Evolutionary conservation across 345 rosid species (phyloP), one percentile per base, ranked within the genome.

Genomic region (Adansonia digitata): DNA sequence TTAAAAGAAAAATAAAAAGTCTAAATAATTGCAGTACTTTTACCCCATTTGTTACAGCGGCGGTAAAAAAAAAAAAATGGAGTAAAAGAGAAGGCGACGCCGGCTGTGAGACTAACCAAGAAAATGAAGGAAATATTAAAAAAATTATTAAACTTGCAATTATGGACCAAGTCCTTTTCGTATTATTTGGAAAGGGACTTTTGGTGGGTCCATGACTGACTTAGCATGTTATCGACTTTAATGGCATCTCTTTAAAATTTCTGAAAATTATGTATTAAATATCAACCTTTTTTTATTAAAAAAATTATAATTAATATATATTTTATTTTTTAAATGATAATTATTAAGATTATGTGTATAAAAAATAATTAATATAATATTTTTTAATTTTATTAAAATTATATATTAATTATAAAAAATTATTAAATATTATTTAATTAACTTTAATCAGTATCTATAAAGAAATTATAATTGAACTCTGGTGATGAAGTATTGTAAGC

Each of bases 51-150:
- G 17, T 64, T 62, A 15, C 24, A 42, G 67, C 67, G 13, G 37
- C 34, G 35, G 37, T 40, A n/a, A 22, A 46, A 40, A 45, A 68
- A 20, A 5, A 2, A 24, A 22, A 27, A 3, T 65, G 31, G 12
- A 12, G 43, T 74, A 55, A 88, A 81, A 60, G 90, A 92, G 81
- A 90, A 93, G 76, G 78, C 78, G 70, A 53, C 62, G 42, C 90
- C 84, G 74, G 86, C 85, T 0, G n/a, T n/a, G 18, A 9, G 31
- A 40, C 29, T 10, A 18, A 10, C 3, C 9, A 18, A 13, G 10
- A 59, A 17, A 34, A 0, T 12, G 4, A n/a, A 9, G 5, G 2
- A n/a, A 22, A 3, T 18, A 0, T 20, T 9, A 2, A 56, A 56
- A 26, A 9, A 10, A 22, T 1, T 26, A 57, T 27, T 17, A 49